A percentile compares a stretch with the other conserved stretches of the same genome.
Conservation (phyloP, 2,329 filamentous ascomycete genomes). For the Metarhizium anisopliae region DNA sequence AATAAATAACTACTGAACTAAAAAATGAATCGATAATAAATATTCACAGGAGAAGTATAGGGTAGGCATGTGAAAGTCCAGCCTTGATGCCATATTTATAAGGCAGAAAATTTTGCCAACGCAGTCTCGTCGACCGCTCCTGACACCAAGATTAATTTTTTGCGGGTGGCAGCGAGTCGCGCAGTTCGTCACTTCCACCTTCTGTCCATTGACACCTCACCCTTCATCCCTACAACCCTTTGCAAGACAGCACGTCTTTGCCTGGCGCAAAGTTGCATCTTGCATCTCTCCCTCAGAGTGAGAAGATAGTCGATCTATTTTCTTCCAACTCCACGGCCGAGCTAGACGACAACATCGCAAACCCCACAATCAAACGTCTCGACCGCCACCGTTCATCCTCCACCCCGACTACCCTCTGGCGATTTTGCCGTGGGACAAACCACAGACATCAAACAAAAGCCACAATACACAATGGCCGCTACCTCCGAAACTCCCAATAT, state of each 20-base stretch:
- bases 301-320: slow-evolving; percentile 18
- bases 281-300: slow-evolving; percentile 9
- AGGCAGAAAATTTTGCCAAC: neutral
- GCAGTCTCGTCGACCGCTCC: neutral
- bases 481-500: slow-evolving; percentile 24
- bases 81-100: neutral
- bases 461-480: slow-evolving; percentile 25
- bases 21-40: neutral
- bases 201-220: slow-evolving; percentile 6
- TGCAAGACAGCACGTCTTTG: slow-evolving; percentile 19
- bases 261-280: slow-evolving; percentile 30
- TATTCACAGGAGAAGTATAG: neutral
- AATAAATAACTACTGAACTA: too few species aligned
- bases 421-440: slow-evolving; percentile 1
- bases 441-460: neutral
- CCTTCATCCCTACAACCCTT: slow-evolving; percentile 9
- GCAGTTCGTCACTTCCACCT: slow-evolving; percentile 11
- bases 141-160: neutral
- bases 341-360: neutral
- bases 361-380: slow-evolving; percentile 5
- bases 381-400: slow-evolving; percentile 11
- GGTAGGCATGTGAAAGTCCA: neutral
- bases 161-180: neutral
- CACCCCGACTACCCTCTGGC: slow-evolving; percentile 12
- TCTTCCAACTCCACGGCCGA: slow-evolving; percentile 12